Percentiles rank a stretch among this genome's conserved stretches.
phyloP scores from a whole-genome alignment of 805 yeast species.

The Sugiyamaella americana region DNA sequence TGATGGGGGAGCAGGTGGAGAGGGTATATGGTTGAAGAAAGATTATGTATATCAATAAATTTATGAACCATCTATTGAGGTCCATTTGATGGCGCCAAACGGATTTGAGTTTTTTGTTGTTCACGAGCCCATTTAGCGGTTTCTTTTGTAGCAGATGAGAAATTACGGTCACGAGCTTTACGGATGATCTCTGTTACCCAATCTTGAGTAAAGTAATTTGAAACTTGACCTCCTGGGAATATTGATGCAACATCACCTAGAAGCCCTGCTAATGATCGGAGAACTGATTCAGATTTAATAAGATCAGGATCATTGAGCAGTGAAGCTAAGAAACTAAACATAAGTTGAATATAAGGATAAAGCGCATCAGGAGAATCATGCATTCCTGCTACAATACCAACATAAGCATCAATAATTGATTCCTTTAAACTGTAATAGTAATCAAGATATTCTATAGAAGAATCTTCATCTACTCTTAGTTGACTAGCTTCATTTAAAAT shows the following conservation, averaged over 20 bases:
- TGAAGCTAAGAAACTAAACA: constrained; percentile 61
- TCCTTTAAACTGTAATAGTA: constrained; percentile 68
- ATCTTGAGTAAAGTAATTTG: constrained; percentile 55
- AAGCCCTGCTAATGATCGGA: constrained; percentile 82
- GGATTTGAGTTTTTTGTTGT: constrained; percentile 50
- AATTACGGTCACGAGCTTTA: constrained; percentile 56
- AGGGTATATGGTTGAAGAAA: too few relatives aligned
- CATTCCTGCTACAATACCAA: constrained; percentile 91
- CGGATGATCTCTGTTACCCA: constrained; percentile 80
- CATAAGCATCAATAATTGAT: constrained; percentile 91
- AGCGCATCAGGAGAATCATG: constrained; percentile 61
- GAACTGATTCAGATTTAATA: constrained; percentile 58
- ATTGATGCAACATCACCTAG: constrained; percentile 89
- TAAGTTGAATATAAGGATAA: constrained; percentile 57
- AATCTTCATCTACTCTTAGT: constrained; percentile 37
- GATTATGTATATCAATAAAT: too few relatives aligned
- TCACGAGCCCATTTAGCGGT: constrained; percentile 98
- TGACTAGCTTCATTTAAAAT: constrained; percentile 43
- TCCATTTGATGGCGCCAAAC: too few relatives aligned
- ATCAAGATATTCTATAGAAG: constrained; percentile 68
- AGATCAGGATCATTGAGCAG: constrained; percentile 57
- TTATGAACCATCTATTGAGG: too few relatives aligned
- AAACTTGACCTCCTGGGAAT: constrained; percentile 72
- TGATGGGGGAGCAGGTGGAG: too few relatives aligned
- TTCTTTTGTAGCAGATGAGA: constrained; percentile 64